Base-by-base conservation (phyloP, 345 rosid genomes). In the Nephelium lappaceum region DNA sequence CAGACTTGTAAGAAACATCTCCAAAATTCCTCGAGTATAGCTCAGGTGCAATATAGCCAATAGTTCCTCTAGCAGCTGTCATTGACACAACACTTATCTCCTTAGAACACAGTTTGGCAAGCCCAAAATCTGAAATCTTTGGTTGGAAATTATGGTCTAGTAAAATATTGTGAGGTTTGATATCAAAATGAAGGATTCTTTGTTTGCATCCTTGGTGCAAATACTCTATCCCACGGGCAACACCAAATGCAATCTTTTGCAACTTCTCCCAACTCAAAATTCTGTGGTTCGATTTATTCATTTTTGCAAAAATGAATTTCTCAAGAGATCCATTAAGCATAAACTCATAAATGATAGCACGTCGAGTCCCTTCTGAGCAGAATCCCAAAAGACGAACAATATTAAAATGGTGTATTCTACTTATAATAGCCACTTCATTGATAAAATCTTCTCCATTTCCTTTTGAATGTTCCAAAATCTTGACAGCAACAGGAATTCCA, bases 81-180 rank as follows among this genome's bases (percentile, higher is more conserved):
- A 78, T 42, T 3, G 78, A 74, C 3, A 75, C 74, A 8, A 36
- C n/a, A 12, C 69, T 68, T 3, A 3, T 11, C 9, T 69, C 78
- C 78, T 62, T 75, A 1, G 49, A 39, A 27, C 68, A 76, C 8
- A 81, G 24, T 25, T 64, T 76, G 42, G 80, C 80, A 6, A 81
- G 66, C 11, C 83, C 80, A 12, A 76, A 76, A 72, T 81, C 80
- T 4, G 83, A 63, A 62, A 81, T 71, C 67, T 81, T 81, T 53
- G 83, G 80, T 1, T 51, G 55, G 36, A 81, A 81, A 65, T 76
- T 77, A 39, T 72, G 45, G 64, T 81, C 80, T 0, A 81, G 69
- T 49, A 79, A 66, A 41, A 72, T 39, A 27, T 78, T 78, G 53
- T 78, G 81, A 25, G 77, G 81, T 47, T 72, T 81, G 47, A 81